phyloP scores from a whole-genome alignment of 495 filamentous ascomycete genomes.

The Trichoderma virens region DNA sequence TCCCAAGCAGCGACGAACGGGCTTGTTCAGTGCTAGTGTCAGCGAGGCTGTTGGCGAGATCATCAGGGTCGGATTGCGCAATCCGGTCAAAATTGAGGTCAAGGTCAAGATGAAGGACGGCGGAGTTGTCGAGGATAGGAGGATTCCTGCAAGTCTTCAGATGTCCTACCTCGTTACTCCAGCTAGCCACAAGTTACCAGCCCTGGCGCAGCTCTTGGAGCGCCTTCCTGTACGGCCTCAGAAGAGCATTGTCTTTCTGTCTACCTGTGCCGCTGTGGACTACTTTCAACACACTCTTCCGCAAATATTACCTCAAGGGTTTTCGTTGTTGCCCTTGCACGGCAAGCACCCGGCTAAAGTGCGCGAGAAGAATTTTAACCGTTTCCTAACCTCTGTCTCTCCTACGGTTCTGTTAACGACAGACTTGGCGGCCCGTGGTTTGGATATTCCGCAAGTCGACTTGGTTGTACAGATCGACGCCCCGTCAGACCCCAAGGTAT shows the following conservation, averaged over 20 bases:
- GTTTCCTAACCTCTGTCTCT: slow-evolving; percentile 58
- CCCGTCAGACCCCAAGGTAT: slow-evolving; percentile 86
- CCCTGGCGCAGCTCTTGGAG: slow-evolving; percentile 61
- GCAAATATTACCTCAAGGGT: slow-evolving; percentile 51
- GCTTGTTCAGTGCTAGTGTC: slow-evolving; percentile 87
- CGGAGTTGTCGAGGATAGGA: slow-evolving; percentile 71
- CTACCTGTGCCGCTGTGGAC: slow-evolving; percentile 91
- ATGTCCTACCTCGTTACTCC: slow-evolving; percentile 78
- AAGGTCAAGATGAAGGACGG: slow-evolving; percentile 61
- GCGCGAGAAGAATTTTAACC: slow-evolving; percentile 70
- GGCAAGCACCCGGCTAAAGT: slow-evolving; percentile 79
- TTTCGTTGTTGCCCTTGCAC: slow-evolving; percentile 71
- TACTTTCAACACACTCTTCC: slow-evolving; percentile 78
- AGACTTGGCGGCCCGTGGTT: slow-evolving; percentile 61
- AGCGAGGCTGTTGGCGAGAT: slow-evolving; percentile 87
- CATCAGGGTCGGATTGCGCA: slow-evolving; percentile 83
- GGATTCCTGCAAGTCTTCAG: slow-evolving; percentile 80
- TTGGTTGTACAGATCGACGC: slow-evolving; percentile 90
- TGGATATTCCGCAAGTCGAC: slow-evolving; percentile 93
- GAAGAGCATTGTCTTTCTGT: slow-evolving; percentile 88
- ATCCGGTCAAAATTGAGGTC: slow-evolving; percentile 88
- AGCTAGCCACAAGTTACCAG: slow-evolving; percentile 67
- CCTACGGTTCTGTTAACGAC: slow-evolving; percentile 73
- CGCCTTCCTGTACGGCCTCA: slow-evolving; percentile 62
- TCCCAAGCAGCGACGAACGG: slow-evolving; percentile 89